Conservation (phyloP, 2,329 filamentous ascomycete genomes). For the Nectriaceae sp. region DNA sequence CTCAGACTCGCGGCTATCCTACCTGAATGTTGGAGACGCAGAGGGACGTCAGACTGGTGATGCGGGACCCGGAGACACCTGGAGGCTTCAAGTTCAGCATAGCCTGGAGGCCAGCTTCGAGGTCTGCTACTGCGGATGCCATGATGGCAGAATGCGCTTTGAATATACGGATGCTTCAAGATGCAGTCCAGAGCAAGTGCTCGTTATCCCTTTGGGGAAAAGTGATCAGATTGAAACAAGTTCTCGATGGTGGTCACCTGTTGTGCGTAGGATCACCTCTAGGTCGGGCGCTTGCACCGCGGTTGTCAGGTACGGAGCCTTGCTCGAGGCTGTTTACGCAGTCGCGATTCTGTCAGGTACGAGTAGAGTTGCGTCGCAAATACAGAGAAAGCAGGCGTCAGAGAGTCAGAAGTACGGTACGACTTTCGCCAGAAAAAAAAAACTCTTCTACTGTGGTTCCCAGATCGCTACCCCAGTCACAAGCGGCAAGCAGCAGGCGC, state of each 20-base stretch:
- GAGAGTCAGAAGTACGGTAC: slow-evolving; percentile 27
- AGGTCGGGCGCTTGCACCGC: slow-evolving; percentile 4
- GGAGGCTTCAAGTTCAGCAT: slow-evolving; percentile 91
- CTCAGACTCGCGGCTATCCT: slow-evolving; percentile 32
- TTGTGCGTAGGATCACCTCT: not conserved
- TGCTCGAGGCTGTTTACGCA: slow-evolving; percentile 23
- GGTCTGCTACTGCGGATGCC: slow-evolving; percentile 84
- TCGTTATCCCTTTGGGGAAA: slow-evolving; percentile 5
- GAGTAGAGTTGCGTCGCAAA: slow-evolving; percentile 21
- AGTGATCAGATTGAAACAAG: slow-evolving; percentile 15
- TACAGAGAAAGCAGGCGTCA: slow-evolving; percentile 29
- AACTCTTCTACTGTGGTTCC: slow-evolving; percentile 29
- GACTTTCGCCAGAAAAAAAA: slow-evolving; percentile 26
- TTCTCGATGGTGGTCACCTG: slow-evolving; percentile 5
- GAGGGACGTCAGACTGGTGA: slow-evolving; percentile 80
- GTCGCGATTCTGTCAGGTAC: slow-evolving; percentile 28
- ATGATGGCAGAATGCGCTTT: slow-evolving; percentile 45
- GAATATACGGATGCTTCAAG: slow-evolving; percentile 24
- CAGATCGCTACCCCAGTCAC: slow-evolving; percentile 27
- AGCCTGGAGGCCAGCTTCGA: slow-evolving; percentile 87
- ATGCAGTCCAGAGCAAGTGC: slow-evolving; percentile 13
- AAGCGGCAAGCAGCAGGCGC: slow-evolving; percentile 20
- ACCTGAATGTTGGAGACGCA: slow-evolving; percentile 92
- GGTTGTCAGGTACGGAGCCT: slow-evolving; percentile 20
- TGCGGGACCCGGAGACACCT: slow-evolving; percentile 91